Evolutionary conservation across 2,329 filamentous ascomycete genomes (phyloP).

Genomic region (Cadophora gregata): DNA sequence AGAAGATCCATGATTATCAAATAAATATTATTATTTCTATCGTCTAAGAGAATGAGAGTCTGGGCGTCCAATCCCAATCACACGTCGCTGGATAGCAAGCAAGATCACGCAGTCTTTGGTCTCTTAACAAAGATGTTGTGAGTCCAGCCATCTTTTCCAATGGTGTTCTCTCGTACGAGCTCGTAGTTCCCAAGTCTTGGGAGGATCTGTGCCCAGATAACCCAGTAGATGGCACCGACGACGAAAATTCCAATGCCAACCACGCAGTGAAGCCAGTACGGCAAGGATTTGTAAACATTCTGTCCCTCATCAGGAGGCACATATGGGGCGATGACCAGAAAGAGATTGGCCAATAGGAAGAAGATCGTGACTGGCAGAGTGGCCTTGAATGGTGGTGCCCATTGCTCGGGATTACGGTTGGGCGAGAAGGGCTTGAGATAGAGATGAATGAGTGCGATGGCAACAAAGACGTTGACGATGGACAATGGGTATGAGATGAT

Average conservation of each 20-base stretch:
- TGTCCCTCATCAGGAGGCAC: slow-evolving; percentile 58
- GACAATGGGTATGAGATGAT: slow-evolving; percentile 70
- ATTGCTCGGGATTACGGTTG: slow-evolving; percentile 55
- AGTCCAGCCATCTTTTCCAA: slow-evolving; percentile 70
- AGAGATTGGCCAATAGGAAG: slow-evolving; percentile 66
- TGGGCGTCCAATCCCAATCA: not conserved
- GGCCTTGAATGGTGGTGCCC: slow-evolving; percentile 61
- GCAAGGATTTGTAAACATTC: slow-evolving; percentile 59
- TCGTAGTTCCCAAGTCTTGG: slow-evolving; percentile 60
- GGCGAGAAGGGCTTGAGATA: slow-evolving; percentile 55
- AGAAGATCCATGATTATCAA: not conserved
- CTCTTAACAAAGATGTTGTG: slow-evolving; percentile 39
- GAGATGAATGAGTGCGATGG: slow-evolving; percentile 58
- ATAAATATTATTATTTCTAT: not conserved
- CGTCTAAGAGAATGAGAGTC: not conserved
- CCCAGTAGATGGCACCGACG: slow-evolving; percentile 60
- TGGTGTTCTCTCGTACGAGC: slow-evolving; percentile 58
- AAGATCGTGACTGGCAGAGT: slow-evolving; percentile 60
- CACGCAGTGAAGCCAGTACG: slow-evolving; percentile 64
- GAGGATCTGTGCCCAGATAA: slow-evolving; percentile 59
- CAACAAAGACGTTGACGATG: slow-evolving; percentile 61
- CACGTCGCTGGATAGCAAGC: not conserved
- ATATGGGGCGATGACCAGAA: slow-evolving; percentile 65
- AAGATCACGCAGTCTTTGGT: not conserved
- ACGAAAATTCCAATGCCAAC: slow-evolving; percentile 61